Base-by-base conservation (phyloP, 768 basidiomycete genomes). In the Xerocomus brunneocitrinus region DNA sequence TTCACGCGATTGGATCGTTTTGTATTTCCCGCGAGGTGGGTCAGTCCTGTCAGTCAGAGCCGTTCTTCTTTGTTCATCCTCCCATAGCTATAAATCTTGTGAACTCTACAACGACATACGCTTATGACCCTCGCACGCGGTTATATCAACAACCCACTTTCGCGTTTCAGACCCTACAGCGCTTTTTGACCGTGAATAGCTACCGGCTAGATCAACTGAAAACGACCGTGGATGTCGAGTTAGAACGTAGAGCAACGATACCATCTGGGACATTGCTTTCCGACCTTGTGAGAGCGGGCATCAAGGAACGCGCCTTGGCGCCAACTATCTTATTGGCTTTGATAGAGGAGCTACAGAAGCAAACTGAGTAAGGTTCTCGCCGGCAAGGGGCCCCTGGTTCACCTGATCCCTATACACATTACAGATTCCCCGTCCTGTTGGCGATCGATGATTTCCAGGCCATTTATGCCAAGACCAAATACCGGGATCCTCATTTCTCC, bases 401-500 rank as follows among this genome's bases (percentile, higher is more conserved):
- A 16, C 32, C 34, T 25, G 14, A 22, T 46, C 38, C 22, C 36
- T 43, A 48, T 50, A 49, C 16, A 25, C 47, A 47, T 22, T 49
- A 9, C 54, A 93, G 91, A 41, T 73, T 76, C 61, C 91, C 91
- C 0, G 87, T 95, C 2, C 66, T 97, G 6, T 72, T 95, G 30
- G 93, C 92, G 0, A 75, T 95, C 1, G 94, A 97, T 58, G 93
- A 95, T 60, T 83, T 91, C 67, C 94, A 95, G 67, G 78, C 90
- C 0, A 68, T 97, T 25, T 92, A 89, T 62, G 74, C 79, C 63
- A 73, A 70, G 41, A 81, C 87, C 0, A 63, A 72, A 27, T 95
- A 95, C 71, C 80, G 83, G 25, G 84, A 90, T 52, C 87, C 88
- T 12, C 82, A 84, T 40, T 91, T 84, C 69, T 73, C 74, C 7